Conservation (phyloP, 2,329 filamentous ascomycete species). For the Aspergillus fijiensis region DNA sequence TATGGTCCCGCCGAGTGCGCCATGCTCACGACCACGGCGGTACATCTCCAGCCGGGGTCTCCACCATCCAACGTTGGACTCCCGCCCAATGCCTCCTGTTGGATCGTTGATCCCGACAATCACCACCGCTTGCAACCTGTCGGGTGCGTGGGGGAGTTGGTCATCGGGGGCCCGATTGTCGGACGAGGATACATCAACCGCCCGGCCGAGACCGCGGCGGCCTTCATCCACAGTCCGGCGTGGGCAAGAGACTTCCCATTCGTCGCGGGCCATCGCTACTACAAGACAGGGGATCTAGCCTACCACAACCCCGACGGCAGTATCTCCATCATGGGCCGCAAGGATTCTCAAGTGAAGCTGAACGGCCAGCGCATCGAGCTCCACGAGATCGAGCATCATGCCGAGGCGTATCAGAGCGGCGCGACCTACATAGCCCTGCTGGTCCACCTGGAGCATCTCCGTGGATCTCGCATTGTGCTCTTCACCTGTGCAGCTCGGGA, state of each 20-base stretch:
- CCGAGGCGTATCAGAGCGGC: neutral
- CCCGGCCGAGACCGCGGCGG: neutral
- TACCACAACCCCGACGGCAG: slow-evolving; percentile 39
- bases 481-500: too few relatives aligned
- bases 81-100: neutral
- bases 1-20: slow-evolving; percentile 14
- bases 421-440: too few relatives aligned
- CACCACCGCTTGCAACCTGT: slow-evolving; percentile 2
- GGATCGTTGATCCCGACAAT: slow-evolving; percentile 4
- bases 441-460: neutral
- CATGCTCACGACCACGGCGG: neutral
- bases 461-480: too few relatives aligned
- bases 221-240: neutral
- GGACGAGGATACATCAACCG: neutral
- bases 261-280: neutral
- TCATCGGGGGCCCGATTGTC: neutral
- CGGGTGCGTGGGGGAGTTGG: slow-evolving; percentile 7
- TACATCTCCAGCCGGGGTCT: neutral
- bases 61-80: neutral
- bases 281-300: slow-evolving; percentile 23
- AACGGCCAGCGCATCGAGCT: slow-evolving; percentile 15
- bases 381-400: slow-evolving; percentile 6
- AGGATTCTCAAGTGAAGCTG: slow-evolving; percentile 13
- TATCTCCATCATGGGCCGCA: slow-evolving; percentile 7
- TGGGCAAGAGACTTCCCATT: neutral